These are phyloP conservation scores for Agaricus blazei DNA, from an alignment of 768 basidiomycete species.

Conservation along the genomic window DNA sequence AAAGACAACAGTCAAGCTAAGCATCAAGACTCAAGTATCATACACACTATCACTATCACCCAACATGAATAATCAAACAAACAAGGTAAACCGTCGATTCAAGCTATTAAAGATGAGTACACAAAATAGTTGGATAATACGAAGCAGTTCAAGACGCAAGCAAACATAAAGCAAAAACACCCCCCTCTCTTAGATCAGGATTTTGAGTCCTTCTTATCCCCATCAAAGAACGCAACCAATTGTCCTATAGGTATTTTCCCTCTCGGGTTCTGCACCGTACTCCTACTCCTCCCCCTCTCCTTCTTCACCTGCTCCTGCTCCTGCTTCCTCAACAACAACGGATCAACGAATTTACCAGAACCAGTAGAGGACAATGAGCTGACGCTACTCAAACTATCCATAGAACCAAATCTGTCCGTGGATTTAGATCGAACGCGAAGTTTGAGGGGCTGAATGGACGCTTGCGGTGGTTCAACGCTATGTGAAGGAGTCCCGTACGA, in stretches of 20 bases:
- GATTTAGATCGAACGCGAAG: conserved; percentile 6
- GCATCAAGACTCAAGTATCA: no score
- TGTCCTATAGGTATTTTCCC: conserved; percentile 73
- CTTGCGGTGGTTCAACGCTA: neutral
- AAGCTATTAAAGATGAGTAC: no score
- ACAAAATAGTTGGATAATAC: no score
- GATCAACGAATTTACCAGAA: conserved; percentile 67
- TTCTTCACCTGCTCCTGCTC: conserved; percentile 40
- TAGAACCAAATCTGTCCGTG: conserved; percentile 9
- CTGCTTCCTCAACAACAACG: conserved; percentile 65
- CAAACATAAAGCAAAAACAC: neutral
- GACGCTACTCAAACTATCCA: conserved; percentile 13
- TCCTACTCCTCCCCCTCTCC: conserved; percentile 25
- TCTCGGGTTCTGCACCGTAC: conserved; percentile 33
- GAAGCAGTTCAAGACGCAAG: neutral
- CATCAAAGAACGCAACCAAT: conserved; percentile 82
- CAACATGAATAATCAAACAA: no score
- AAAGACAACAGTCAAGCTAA: no score
- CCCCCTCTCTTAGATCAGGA: neutral
- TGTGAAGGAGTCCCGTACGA: neutral
- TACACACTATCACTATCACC: no score
- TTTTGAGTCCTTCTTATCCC: conserved; percentile 31
- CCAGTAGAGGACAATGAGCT: conserved; percentile 18
- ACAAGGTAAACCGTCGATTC: no score
- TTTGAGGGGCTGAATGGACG: conserved; percentile 5